phyloP scores from a whole-genome alignment of 73 alveolate genomes.

The Blepharisma stoltei region DNA sequence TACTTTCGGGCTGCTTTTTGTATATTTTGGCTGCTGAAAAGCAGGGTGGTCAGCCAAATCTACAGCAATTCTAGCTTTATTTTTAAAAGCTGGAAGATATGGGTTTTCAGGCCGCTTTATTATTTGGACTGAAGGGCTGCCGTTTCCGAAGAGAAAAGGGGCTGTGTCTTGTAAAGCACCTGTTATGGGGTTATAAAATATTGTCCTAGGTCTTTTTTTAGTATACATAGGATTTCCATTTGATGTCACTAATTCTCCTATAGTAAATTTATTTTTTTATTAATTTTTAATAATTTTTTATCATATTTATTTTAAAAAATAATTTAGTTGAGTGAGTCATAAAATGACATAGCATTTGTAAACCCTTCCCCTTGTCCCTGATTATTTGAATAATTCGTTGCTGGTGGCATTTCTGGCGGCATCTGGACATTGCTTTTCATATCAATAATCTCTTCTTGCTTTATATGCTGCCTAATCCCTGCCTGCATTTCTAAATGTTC shows the following conservation, averaged over 20 bases:
- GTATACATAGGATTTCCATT: background rate
- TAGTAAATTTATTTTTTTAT: too few species aligned
- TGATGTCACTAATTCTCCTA: too few species aligned
- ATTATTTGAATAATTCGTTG: background rate
- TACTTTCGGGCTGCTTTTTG: constrained; percentile 6
- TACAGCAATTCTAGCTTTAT: too few species aligned
- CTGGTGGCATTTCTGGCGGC: background rate
- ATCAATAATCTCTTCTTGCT: background rate
- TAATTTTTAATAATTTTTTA: too few species aligned
- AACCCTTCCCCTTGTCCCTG: background rate
- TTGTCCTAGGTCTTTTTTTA: constrained; percentile 10
- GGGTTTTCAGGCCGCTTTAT: too few species aligned
- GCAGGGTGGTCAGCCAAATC: background rate
- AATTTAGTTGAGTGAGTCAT: too few species aligned
- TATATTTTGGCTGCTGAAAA: background rate
- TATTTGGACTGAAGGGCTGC: too few species aligned
- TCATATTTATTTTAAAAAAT: too few species aligned
- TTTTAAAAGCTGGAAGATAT: too few species aligned
- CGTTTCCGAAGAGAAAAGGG: background rate
- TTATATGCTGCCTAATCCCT: background rate
- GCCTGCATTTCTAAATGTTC: constrained; percentile 9
- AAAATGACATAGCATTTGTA: background rate
- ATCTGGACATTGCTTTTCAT: background rate
- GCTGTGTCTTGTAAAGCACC: constrained; percentile 18
- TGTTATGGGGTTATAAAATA: constrained; percentile 17